These are phyloP conservation scores for Sporothrix protearum DNA, from an alignment of 2,329 filamentous ascomycete species.

Conservation along the genomic window DNA sequence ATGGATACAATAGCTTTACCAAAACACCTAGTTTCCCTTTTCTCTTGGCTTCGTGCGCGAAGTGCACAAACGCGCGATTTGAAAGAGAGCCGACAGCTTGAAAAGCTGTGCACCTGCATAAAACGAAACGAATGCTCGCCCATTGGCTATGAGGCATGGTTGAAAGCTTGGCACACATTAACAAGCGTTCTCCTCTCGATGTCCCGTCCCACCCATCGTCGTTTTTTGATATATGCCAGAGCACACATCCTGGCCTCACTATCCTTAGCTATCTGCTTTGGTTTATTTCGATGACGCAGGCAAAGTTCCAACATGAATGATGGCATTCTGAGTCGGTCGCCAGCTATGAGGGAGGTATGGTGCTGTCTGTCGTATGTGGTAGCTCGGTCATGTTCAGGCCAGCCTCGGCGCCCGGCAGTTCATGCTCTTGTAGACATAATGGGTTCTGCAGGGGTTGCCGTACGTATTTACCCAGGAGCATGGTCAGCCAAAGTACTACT, in stretches of 20 bases:
- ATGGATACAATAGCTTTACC: neutral
- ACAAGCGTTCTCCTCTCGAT: neutral
- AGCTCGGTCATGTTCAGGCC: neutral
- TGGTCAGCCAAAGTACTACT: neutral
- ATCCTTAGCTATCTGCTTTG: neutral
- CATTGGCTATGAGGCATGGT: neutral
- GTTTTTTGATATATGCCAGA: neutral
- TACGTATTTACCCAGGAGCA: slow-evolving; percentile 7
- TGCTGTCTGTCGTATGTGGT: neutral
- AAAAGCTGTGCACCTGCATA: neutral
- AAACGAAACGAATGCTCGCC: neutral
- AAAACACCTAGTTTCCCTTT: neutral
- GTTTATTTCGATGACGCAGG: neutral
- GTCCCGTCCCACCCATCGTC: neutral
- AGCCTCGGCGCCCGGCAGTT: neutral
- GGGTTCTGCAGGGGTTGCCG: neutral
- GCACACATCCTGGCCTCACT: neutral
- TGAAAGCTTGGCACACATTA: neutral
- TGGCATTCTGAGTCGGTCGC: neutral
- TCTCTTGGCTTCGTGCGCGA: neutral
- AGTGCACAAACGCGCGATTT: neutral
- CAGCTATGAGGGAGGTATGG: neutral
- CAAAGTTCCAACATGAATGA: neutral
- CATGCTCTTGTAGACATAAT: neutral
- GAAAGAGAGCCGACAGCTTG: neutral